Percentiles rank a stretch among this genome's conserved stretches.
These are phyloP conservation scores for Picea glauca DNA, from an alignment of 75 land plant genomes.

Conservation along the genomic window DNA sequence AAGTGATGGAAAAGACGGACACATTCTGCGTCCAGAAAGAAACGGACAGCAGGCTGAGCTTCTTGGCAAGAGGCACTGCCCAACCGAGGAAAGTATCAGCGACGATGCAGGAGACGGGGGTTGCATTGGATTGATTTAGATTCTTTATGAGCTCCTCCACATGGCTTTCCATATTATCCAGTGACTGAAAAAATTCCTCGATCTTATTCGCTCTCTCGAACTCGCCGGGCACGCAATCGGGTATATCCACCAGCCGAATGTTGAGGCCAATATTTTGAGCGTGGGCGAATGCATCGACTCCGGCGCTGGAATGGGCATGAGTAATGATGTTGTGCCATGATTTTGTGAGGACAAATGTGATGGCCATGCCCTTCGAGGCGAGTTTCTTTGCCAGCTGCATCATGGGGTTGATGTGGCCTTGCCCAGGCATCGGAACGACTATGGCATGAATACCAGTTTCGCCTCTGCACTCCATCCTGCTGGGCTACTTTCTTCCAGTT, in stretches of 20 bases:
- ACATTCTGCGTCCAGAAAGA: not conserved
- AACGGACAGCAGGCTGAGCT: not conserved
- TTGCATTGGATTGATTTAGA: not conserved
- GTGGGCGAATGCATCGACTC: not conserved
- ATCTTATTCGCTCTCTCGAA: not conserved
- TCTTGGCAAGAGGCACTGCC: not conserved
- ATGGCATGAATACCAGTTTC: conserved; percentile 14
- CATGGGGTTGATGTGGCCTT: conserved; percentile 29
- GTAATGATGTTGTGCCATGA: conserved; percentile 3
- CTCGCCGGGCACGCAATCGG: not conserved
- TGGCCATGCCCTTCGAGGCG: conserved; percentile 5
- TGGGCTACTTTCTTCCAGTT: too few relatives aligned
- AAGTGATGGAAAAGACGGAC: not conserved
- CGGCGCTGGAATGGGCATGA: too few relatives aligned
- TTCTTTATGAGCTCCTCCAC: not conserved
- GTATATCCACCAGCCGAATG: not conserved
- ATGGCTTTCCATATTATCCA: not conserved
- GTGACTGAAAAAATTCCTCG: not conserved
- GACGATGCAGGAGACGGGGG: not conserved
- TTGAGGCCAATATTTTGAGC: not conserved
- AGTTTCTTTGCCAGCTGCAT: conserved; percentile 31
- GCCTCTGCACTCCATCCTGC: too few relatives aligned
- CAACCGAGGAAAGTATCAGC: not conserved
- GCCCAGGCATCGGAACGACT: conserved; percentile 21
- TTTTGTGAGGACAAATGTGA: conserved; percentile 25